Conservation (phyloP, 2,329 filamentous ascomycete species). For the Graphilbum ipis-grandicollis region DNA sequence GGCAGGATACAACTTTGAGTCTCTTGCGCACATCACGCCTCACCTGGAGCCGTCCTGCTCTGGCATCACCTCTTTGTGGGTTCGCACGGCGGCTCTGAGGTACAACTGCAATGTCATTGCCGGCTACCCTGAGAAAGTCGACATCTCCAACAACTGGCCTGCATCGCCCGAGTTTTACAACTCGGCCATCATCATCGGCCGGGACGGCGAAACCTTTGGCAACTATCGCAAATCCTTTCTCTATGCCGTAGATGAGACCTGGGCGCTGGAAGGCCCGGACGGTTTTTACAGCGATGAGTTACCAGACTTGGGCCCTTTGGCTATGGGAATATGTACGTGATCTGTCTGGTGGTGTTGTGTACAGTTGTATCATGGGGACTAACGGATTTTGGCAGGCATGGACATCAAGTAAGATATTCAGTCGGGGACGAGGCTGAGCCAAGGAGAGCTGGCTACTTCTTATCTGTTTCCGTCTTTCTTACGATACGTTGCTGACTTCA, state of each 20-base stretch:
- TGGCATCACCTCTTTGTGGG: constrained; percentile 57
- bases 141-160: constrained; percentile 31
- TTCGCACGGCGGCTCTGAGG: constrained; percentile 44
- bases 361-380: neutral
- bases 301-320: constrained; percentile 29
- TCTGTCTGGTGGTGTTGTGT: neutral
- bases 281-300: constrained; percentile 32
- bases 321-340: constrained; percentile 41
- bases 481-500: constrained; percentile 8
- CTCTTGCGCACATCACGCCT: constrained; percentile 46
- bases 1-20: constrained; percentile 64
- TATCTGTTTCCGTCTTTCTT: no score
- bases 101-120: constrained; percentile 50
- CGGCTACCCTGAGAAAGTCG: constrained; percentile 58
- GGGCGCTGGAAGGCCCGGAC: constrained; percentile 35
- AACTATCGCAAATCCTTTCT: constrained; percentile 45
- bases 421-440: no score
- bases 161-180: constrained; percentile 37
- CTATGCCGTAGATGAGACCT: constrained; percentile 42
- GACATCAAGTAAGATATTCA: constrained; percentile 48
- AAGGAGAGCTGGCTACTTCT: no score
- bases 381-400: constrained; percentile 24
- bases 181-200: constrained; percentile 34
- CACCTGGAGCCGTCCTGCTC: constrained; percentile 49
- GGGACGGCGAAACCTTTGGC: constrained; percentile 39